These are phyloP conservation scores for Begonia loranthoides DNA, from an alignment of 306 rosid genomes.

Conservation along the genomic window DNA sequence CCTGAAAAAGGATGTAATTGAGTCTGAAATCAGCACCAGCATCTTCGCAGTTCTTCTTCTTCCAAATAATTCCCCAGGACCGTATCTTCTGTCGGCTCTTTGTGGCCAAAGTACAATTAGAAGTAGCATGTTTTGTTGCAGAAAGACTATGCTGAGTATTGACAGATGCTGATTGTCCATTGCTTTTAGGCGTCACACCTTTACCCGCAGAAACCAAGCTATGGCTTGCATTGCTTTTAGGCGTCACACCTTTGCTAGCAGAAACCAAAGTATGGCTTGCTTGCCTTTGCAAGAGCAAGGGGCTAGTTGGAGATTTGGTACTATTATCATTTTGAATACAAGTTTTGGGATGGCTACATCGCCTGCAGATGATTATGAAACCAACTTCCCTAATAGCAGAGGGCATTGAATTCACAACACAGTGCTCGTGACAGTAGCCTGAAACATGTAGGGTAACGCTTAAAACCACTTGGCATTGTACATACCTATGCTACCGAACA, in stretches of 20 bases:
- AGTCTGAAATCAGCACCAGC: constrained; percentile 38
- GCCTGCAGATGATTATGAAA: constrained; percentile 48
- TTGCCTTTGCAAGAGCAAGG: constrained; percentile 50
- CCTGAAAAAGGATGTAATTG: constrained; percentile 61
- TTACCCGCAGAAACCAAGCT: constrained; percentile 24
- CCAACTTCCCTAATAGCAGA: constrained; percentile 31
- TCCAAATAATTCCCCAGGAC: constrained; percentile 93
- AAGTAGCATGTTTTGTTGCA: constrained; percentile 25
- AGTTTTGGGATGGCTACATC: constrained; percentile 43
- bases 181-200: constrained; percentile 25
- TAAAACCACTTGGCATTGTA: too few species aligned
- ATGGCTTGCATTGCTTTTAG: constrained; percentile 7
- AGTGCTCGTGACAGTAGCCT: constrained; percentile 70
- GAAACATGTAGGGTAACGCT: constrained; percentile 7
- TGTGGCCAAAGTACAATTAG: constrained; percentile 25
- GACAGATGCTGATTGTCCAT: constrained; percentile 24
- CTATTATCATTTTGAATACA: constrained; percentile 32
- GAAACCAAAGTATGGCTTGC: constrained; percentile 25
- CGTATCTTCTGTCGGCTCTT: constrained; percentile 31
- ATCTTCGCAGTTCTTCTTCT: constrained; percentile 42
- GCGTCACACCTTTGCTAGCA: constrained; percentile 28
- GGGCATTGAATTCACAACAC: constrained; percentile 37
- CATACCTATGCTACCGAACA: too few species aligned
- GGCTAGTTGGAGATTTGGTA: constrained; percentile 71
- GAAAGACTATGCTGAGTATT: constrained; percentile 24